phyloP scores from a whole-genome alignment of 768 basidiomycete species.

The Termitomyces sp. region DNA sequence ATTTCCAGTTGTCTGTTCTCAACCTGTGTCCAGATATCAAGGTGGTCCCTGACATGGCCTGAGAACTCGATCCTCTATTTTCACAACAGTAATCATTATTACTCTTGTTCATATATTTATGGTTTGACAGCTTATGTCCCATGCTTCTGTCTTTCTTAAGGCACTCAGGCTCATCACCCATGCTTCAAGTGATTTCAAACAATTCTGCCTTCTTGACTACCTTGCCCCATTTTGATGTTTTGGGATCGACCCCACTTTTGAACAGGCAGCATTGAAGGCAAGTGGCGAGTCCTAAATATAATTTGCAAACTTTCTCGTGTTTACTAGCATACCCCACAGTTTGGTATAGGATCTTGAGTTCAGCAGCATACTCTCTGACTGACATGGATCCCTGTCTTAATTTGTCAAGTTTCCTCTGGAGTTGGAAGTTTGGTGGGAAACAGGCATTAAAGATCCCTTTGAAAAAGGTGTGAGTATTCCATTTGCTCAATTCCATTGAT shows the following conservation, averaged over 20 bases:
- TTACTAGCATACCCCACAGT: not conserved
- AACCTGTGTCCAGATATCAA: no score
- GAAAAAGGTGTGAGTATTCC: no score
- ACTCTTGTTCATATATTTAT: no score
- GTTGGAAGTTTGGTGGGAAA: no score
- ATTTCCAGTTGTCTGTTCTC: no score
- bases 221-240: not conserved
- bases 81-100: no score
- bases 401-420: no score
- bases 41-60: no score
- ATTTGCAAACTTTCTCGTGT: not conserved
- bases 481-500: not conserved
- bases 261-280: not conserved
- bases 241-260: not conserved
- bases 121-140: not conserved
- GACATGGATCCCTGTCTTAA: no score
- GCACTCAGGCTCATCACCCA: not conserved
- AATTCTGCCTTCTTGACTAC: not conserved
- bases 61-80: no score
- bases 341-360: not conserved
- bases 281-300: not conserved
- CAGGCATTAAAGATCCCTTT: no score
- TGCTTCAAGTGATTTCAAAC: not conserved
- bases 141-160: not conserved
- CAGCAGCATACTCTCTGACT: no score